A percentile compares a stretch with the other conserved stretches of the same genome.
Conservation (phyloP, 2,329 filamentous ascomycete species). For the Aurifilum marmelostoma region DNA sequence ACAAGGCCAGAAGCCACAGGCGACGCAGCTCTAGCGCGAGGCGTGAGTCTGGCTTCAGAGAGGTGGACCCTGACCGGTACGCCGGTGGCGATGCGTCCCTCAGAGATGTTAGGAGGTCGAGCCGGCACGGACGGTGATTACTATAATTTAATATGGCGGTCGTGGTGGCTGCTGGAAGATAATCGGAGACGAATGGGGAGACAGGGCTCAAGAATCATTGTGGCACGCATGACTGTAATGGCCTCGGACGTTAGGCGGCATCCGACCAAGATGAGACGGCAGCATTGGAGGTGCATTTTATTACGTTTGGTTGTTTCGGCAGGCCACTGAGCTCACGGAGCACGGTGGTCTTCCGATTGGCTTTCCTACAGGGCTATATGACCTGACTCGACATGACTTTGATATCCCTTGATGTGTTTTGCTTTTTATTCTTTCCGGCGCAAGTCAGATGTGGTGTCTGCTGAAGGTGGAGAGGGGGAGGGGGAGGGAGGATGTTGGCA, state of each 20-base stretch:
- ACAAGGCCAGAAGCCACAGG: constrained; percentile 32
- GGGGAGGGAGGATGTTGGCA: neutral
- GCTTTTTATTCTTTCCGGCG: neutral
- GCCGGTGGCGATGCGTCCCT: constrained; percentile 37
- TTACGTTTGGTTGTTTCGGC: neutral
- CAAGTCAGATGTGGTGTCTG: neutral
- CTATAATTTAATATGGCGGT: neutral
- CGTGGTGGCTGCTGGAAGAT: constrained; percentile 9
- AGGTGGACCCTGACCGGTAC: constrained; percentile 40
- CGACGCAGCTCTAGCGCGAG: constrained; percentile 33
- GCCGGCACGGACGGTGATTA: constrained; percentile 37
- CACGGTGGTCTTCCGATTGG: neutral
- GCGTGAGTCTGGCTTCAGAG: constrained; percentile 35
- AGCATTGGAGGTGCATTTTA: neutral
- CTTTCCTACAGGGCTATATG: constrained; percentile 1
- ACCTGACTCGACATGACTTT: constrained; percentile 1
- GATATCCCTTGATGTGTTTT: constrained; percentile 17
- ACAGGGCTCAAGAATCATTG: neutral
- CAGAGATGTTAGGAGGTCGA: constrained; percentile 39
- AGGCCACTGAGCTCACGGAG: neutral
- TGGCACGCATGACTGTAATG: neutral
- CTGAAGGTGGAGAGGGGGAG: neutral
- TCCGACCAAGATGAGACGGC: neutral
- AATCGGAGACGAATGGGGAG: constrained; percentile 12
- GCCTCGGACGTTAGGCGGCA: neutral